Evolutionary conservation across 2,329 filamentous ascomycete species (phyloP), one percentile per base, ranked within the genome.

Genomic region (Fusarium pseudocircinatum): DNA sequence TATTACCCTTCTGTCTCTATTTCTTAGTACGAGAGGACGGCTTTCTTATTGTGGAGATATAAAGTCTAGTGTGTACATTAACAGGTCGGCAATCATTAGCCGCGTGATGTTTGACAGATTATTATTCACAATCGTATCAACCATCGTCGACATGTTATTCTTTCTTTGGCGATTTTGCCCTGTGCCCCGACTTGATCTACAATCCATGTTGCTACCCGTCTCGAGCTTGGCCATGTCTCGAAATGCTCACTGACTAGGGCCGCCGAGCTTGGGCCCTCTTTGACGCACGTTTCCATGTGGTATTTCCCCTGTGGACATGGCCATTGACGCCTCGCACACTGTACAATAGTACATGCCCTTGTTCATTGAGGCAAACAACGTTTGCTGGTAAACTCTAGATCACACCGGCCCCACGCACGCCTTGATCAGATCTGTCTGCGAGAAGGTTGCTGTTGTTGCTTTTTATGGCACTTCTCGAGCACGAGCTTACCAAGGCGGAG

Each of bases 281-380:
- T 52, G 44, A 71, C 24, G 44, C 67, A 74, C 39, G 56, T 53
- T 63, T 58, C 61, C 72, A 67, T 75, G 50, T 63, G 60, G 60
- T 66, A 75, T 64, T 54, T 37, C 53, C 30, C 20, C 37, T 58
- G 34, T 69, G 52, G 63, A 30, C 52, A 49, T 65, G 43, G 47
- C 43, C 26, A 42, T 63, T 64, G 62, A 66, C 59, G 65, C 57
- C 60, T 70, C 43, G 47, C 75, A 77, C 71, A 77, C 68, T 73
- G 75, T 72, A 66, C 34, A 49, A 56, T 54, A 46, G 44, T 53
- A 69, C 24, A 43, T 40, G 58, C n/a, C 44, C 50, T 43, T 63
- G 59, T 46, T 64, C 13, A 15, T 53, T 12, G 44, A 64, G 39
- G 69, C 69, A 74, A 76, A 75, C 67, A 75, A 28, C 26, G 26